These are phyloP conservation scores for Diplodia sapinea DNA, from an alignment of 2,329 filamentous ascomycete genomes.

Conservation along the genomic window DNA sequence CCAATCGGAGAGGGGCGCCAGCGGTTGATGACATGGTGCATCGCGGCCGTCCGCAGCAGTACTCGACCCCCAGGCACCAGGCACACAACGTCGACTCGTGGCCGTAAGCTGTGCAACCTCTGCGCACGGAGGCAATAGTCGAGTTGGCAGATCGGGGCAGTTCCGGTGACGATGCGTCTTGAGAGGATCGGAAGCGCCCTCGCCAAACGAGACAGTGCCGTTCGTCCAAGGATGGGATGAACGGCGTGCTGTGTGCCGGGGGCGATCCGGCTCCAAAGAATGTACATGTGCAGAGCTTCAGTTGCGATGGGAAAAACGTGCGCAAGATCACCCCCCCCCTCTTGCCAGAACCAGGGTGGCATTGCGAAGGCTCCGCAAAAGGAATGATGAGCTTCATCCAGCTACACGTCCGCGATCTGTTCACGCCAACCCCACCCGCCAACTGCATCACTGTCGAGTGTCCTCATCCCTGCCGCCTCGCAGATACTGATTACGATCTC, in stretches of 20 bases:
- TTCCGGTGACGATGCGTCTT: background rate
- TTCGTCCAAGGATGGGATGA: background rate
- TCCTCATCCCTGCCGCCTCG: slow-evolving; percentile 55
- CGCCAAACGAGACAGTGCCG: slow-evolving; percentile 13
- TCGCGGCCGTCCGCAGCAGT: slow-evolving; percentile 17
- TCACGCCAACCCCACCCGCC: slow-evolving; percentile 57
- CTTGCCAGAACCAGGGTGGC: background rate
- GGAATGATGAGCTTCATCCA: slow-evolving; percentile 17
- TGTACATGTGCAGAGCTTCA: background rate
- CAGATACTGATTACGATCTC: slow-evolving; percentile 56
- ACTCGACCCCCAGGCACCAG: slow-evolving; percentile 22
- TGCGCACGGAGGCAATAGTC: slow-evolving; percentile 17
- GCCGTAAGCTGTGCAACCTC: slow-evolving; percentile 13
- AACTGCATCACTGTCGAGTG: slow-evolving; percentile 43
- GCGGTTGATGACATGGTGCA: slow-evolving; percentile 17
- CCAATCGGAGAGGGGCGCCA: slow-evolving; percentile 24
- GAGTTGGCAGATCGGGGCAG: background rate
- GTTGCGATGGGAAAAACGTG: slow-evolving; percentile 12
- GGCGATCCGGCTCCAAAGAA: slow-evolving; percentile 5
- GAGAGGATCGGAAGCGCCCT: background rate
- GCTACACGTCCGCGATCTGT: slow-evolving; percentile 52
- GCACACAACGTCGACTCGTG: slow-evolving; percentile 26
- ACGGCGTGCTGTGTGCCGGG: slow-evolving; percentile 10
- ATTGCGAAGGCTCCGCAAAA: slow-evolving; percentile 27
- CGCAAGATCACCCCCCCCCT: slow-evolving; percentile 11